Evolutionary conservation across 2,329 filamentous ascomycete species (phyloP).

Genomic region (Monosporascus sp.): DNA sequence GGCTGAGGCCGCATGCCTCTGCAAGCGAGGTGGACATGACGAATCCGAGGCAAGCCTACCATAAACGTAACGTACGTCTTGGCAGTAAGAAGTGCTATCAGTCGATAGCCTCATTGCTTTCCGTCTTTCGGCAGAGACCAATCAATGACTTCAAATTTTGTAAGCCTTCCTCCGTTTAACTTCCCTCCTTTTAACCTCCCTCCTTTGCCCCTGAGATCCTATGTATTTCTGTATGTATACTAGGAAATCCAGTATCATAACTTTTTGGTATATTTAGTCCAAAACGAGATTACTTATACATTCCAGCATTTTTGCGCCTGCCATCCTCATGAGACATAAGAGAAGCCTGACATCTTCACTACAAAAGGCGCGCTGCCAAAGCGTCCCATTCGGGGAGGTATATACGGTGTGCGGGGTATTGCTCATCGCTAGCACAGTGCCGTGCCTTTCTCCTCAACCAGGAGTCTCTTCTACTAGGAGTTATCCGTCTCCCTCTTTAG

Average conservation of each 20-base stretch:
- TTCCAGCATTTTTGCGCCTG: constrained; percentile 13
- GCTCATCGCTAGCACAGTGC: neutral
- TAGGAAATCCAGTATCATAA: constrained; percentile 5
- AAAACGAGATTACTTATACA: constrained; percentile 21
- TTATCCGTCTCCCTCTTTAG: constrained; percentile 23
- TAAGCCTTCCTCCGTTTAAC: too few relatives aligned
- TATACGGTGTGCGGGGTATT: constrained; percentile 10
- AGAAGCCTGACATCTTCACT: constrained; percentile 10
- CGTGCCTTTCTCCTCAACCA: neutral
- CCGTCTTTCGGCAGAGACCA: too few relatives aligned
- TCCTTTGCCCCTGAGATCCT: too few relatives aligned
- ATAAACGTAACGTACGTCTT: too few relatives aligned
- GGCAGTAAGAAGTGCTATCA: too few relatives aligned
- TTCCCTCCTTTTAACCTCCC: too few relatives aligned
- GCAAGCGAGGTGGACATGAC: too few relatives aligned
- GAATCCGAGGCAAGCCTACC: too few relatives aligned
- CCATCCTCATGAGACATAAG: constrained; percentile 14
- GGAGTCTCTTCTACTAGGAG: neutral
- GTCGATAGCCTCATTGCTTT: too few relatives aligned
- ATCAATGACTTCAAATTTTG: too few relatives aligned
- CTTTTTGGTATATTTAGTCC: constrained; percentile 15
- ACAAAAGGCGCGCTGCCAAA: constrained; percentile 7
- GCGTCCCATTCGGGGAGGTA: constrained; percentile 15
- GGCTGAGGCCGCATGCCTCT: too few relatives aligned
- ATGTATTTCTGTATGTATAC: too few relatives aligned